phyloP scores from a whole-genome alignment of 2,329 filamentous ascomycete species.

The Sordariomycetes sp. region DNA sequence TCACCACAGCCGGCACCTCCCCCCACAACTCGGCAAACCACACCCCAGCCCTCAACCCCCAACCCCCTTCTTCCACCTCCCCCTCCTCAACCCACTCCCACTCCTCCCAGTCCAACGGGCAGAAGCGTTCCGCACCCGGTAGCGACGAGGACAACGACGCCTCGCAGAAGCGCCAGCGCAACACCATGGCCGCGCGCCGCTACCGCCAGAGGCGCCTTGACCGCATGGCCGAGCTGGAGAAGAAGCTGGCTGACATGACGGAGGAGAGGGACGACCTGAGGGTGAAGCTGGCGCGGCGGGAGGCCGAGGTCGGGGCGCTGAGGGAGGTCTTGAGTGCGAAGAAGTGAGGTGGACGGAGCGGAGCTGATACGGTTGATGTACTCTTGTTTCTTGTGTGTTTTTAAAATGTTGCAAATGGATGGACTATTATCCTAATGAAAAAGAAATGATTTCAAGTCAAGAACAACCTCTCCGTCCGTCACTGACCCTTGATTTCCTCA shows the following conservation, averaged over 20 bases:
- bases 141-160: conserved; percentile 13
- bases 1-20: neutral
- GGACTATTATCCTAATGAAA: no score
- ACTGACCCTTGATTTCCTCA: no score
- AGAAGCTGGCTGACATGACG: conserved; percentile 46
- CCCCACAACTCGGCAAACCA: neutral
- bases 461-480: no score
- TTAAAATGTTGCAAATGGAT: no score
- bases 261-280: conserved; percentile 55
- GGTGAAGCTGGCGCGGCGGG: conserved; percentile 51
- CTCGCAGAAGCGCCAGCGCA: conserved; percentile 49
- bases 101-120: neutral
- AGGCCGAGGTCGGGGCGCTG: conserved; percentile 56
- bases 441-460: no score
- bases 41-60: conserved; percentile 1
- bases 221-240: conserved; percentile 53
- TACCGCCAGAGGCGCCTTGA: conserved; percentile 65
- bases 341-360: no score
- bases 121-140: conserved; percentile 4
- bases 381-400: conserved; percentile 1
- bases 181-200: conserved; percentile 62
- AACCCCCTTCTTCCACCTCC: neutral
- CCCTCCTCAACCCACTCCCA: conserved; percentile 1
- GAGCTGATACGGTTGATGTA: no score
- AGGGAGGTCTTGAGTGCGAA: conserved; percentile 33